A percentile compares a stretch with the other conserved stretches of the same genome.
phyloP scores from a whole-genome alignment of 2,329 filamentous ascomycete genomes.

The Magnaporthiopsis poae region DNA sequence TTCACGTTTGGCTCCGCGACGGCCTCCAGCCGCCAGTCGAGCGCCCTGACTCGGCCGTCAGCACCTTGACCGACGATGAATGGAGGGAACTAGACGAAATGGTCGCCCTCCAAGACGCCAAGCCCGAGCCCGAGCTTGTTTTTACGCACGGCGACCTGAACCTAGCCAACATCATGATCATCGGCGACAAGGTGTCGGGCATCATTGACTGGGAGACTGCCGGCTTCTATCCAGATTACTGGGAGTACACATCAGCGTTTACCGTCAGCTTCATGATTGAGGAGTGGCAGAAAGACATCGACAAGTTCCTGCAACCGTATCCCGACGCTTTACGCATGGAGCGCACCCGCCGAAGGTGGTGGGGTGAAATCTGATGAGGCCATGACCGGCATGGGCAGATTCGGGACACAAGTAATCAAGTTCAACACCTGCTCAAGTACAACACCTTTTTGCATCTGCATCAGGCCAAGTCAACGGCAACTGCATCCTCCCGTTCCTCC shows the following conservation, averaged over 20 bases:
- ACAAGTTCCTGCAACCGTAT: too few species aligned
- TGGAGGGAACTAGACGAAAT: neutral
- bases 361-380: too few species aligned
- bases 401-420: too few species aligned
- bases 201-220: slow-evolving; percentile 11
- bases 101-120: slow-evolving; percentile 4
- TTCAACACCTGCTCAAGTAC: too few species aligned
- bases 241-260: slow-evolving; percentile 7
- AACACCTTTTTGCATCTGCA: too few species aligned
- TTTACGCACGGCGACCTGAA: slow-evolving; percentile 10
- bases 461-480: too few species aligned
- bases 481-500: too few species aligned
- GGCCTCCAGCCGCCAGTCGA: neutral
- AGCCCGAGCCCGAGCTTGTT: neutral
- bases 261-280: too few species aligned
- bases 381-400: too few species aligned
- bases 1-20: neutral
- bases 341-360: too few species aligned
- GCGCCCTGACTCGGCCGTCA: neutral
- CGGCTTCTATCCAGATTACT: slow-evolving; percentile 8
- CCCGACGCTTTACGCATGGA: too few species aligned
- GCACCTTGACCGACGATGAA: neutral
- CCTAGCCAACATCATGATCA: slow-evolving; percentile 10
- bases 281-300: too few species aligned
- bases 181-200: slow-evolving; percentile 5